Evolutionary conservation across 148 eudicot species (phyloP), one percentile per base, ranked within the genome.

Genomic region (Agrostemma githago): DNA sequence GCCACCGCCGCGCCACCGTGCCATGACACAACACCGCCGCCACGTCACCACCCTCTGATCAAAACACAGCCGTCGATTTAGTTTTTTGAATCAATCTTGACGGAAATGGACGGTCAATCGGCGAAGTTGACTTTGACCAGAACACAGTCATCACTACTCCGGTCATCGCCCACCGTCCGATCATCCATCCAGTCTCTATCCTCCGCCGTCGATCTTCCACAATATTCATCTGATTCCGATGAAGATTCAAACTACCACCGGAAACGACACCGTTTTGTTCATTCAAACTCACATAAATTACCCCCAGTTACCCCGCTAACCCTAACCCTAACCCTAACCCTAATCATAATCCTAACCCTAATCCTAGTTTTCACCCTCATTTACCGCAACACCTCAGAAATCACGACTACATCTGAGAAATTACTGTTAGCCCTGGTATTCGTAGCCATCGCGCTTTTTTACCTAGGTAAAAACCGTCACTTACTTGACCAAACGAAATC

Each of bases 151-250:
- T 93, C 96, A 10, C 89, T 90, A 40, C 96, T 89, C 84, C 90
- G 96, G 17, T 90, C 92, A 9, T 90, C 98, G 9, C 96, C 96
- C 10, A 89, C 96, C 74, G 73, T 89, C 84, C 80, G 96, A 81
- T 90, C 96, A 3, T 93, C 93, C 40, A 87, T 89, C 77, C 93
- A 90, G 4, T 90, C 92, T 75, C 63, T 84, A 43, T 81, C 82
- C 3, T 84, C 86, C 37, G 69, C 73, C 57, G 59, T 74, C 37
- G 86, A 79, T 38, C 40, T 60, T 39, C 63, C 62, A 9, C 21
- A 57, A 0, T 19, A 26, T 6, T 8, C 26, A 11, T 62, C 73
- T 11, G 79, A 38, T 46, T 75, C 66, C 38, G 71, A 60, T 4
- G 71, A 62, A 51, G 4, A 51, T 51, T 51, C 15, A 20, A 38